Percentiles rank a stretch among this genome's conserved stretches.
These are phyloP conservation scores for Furcasterigmium sp. DNA, from an alignment of 2,329 filamentous ascomycete genomes.

Conservation along the genomic window DNA sequence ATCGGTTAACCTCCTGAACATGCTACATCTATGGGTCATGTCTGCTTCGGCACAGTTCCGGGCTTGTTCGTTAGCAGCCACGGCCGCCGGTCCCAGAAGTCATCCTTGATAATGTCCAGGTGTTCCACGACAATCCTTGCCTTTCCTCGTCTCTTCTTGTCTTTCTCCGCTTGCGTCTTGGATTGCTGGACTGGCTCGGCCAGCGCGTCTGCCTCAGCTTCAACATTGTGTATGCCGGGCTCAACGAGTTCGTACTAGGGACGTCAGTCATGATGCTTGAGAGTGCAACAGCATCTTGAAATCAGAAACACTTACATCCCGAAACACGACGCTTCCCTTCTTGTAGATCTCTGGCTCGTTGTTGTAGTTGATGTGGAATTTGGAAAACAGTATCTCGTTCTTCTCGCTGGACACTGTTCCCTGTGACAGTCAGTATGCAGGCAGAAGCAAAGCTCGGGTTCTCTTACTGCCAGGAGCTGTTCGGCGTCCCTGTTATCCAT, in stretches of 20 bases:
- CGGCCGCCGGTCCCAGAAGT: conserved; percentile 84
- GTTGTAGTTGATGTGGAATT: conserved; percentile 94
- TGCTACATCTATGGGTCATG: conserved; percentile 16
- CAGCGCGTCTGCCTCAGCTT: conserved; percentile 39
- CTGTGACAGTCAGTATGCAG: conserved; percentile 33
- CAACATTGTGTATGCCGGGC: conserved; percentile 40
- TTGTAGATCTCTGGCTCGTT: conserved; percentile 89
- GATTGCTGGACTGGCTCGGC: conserved; percentile 56
- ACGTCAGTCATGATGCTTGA: neutral
- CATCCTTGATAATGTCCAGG: conserved; percentile 90
- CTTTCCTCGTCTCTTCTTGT: conserved; percentile 75
- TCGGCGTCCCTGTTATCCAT: conserved; percentile 77
- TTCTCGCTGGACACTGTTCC: conserved; percentile 84
- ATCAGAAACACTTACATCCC: conserved; percentile 65
- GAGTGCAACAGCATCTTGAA: too few relatives aligned
- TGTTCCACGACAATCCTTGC: conserved; percentile 78
- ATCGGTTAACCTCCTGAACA: too few relatives aligned
- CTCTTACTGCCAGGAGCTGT: conserved; percentile 64
- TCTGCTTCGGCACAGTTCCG: conserved; percentile 62
- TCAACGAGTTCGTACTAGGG: conserved; percentile 66
- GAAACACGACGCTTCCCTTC: conserved; percentile 87
- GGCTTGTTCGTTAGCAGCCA: conserved; percentile 77
- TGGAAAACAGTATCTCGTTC: conserved; percentile 89
- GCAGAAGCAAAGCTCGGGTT: neutral
- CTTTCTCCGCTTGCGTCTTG: conserved; percentile 77